Base-by-base conservation (phyloP, 2,329 filamentous ascomycete genomes). In the Colletotrichum musae region DNA sequence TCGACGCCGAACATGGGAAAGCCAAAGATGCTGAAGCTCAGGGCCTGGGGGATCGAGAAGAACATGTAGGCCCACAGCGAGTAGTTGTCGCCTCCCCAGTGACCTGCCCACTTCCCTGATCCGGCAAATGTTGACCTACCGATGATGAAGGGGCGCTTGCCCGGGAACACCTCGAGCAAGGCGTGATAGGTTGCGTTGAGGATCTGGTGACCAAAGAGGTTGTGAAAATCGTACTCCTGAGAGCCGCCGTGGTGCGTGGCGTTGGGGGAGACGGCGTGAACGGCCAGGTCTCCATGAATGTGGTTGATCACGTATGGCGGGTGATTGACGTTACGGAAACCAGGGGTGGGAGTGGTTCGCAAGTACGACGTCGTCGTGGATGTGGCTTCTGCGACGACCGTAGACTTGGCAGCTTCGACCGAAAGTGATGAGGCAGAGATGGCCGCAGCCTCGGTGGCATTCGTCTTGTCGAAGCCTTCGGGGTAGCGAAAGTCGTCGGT, bases 181-280 rank as follows among this genome's bases (percentile, higher is more conserved):
- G 89, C 92, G 54, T 91, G 82, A 76, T 94, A 94, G 0, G 94
- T 96, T 10, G 93, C 92, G 69, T 92, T 92, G 65, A 94, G 84
- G 72, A 95, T 93, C 77, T 92, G 89, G 74, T 93, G 87, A 0
- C 93, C 93, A 75, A 86, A 95, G 1, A 96, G 81, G 75, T 93
- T 96, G 84, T 97, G 94, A 28, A 93, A 89, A 76, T 97, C 93
- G 76, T 97, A 97, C 76, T 97, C 92, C 48, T 88, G 78, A 1
- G 89, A 84, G 4, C 93, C 93, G 73, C 93, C 92, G 53, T 88
- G 83, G 75, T 96, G 93, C 2, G 92, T 94, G 0, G 93, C 91
- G 74, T 96, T 94, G 0, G 93, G 93, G 69, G 89, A 90, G 28
- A 95, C 86, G 1, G 93, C 92, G 74, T 93, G 89, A 2, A 91